Evolutionary conservation across 2,329 filamentous ascomycete genomes (phyloP), one percentile per base, ranked within the genome.

Genomic region (Colletotrichum sp.): DNA sequence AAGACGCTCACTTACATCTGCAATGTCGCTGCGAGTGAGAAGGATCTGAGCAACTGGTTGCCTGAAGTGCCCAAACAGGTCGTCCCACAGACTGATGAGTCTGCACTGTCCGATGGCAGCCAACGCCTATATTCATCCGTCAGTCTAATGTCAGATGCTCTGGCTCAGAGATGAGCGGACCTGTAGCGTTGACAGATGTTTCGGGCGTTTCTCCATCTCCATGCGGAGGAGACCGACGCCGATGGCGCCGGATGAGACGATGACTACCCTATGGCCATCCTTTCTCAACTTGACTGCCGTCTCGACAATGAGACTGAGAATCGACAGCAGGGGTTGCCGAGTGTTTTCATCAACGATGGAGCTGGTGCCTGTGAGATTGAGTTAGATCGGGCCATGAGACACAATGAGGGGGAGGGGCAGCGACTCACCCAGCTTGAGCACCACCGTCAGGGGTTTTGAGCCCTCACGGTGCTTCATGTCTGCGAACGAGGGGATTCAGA

Each of bases 331-430:
- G 5, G 97, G 97, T 82, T 98, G 95, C 86, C 98, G 97, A 26
- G 95, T 98, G 83, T 93, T 94, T 84, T 99, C 97, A 86, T 98
- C 95, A 78, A 99, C 96, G 79, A 99, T 98, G n/a, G 97, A 98
- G 85, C 96, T 98, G 62, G 97, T 98, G 80, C 97, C 97, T 99
- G 79, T 76, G 15, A 43, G 4, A 28, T 5, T 21, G 24, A 58
- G n/a, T 77, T 72, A 69, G 62, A 62, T 18, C 9, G 21, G 32
- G 61, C 28, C 38, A 43, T 21, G 28, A 56, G 32, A 18, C 10
- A 26, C 18, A 4, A 26, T 5, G 8, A 66, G 18, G 48, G 34
- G 24, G 58, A 67, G 16, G 77, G 34, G 30, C 12, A 26, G 18
- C 28, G 16, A 84, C 90, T 83, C 90, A 97, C 95, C 95, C 78